These are phyloP conservation scores for Protomyces inundatus DNA, from an alignment of 1,139 yeast species.

Conservation along the genomic window DNA sequence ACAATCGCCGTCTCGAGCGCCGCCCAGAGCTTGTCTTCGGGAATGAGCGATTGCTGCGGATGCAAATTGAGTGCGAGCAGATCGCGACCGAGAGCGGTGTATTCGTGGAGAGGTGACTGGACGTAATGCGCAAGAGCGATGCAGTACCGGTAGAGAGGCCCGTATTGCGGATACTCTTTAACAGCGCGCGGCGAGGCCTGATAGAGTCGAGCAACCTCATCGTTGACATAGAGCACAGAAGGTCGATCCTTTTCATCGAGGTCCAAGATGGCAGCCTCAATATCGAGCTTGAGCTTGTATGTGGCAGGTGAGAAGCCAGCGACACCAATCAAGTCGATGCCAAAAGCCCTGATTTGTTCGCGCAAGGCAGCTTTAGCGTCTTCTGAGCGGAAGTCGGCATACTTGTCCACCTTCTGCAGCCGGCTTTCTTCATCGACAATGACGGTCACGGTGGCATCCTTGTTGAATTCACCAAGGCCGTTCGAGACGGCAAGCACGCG, in stretches of 20 bases:
- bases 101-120: constrained; percentile 86
- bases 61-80: constrained; percentile 58
- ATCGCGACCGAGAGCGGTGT: constrained; percentile 71
- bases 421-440: constrained; percentile 76
- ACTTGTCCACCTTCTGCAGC: constrained; percentile 68
- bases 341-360: constrained; percentile 49
- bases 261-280: constrained; percentile 44
- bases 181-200: constrained; percentile 74
- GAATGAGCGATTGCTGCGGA: constrained; percentile 66
- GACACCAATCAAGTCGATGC: constrained; percentile 84
- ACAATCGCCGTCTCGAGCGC: constrained; percentile 80
- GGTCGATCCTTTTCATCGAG: constrained; percentile 39
- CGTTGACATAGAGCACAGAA: constrained; percentile 60
- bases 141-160: constrained; percentile 76
- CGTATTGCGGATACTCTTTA: constrained; percentile 79
- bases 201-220: constrained; percentile 85
- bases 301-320: constrained; percentile 81
- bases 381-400: constrained; percentile 60
- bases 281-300: constrained; percentile 54
- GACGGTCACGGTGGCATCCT: constrained; percentile 82
- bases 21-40: constrained; percentile 57
- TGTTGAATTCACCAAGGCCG: constrained; percentile 58
- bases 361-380: constrained; percentile 58
- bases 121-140: constrained; percentile 84
- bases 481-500: constrained; percentile 75